Evolutionary conservation across 2,329 filamentous ascomycete species (phyloP).

Genomic region (Hortaea werneckii): DNA sequence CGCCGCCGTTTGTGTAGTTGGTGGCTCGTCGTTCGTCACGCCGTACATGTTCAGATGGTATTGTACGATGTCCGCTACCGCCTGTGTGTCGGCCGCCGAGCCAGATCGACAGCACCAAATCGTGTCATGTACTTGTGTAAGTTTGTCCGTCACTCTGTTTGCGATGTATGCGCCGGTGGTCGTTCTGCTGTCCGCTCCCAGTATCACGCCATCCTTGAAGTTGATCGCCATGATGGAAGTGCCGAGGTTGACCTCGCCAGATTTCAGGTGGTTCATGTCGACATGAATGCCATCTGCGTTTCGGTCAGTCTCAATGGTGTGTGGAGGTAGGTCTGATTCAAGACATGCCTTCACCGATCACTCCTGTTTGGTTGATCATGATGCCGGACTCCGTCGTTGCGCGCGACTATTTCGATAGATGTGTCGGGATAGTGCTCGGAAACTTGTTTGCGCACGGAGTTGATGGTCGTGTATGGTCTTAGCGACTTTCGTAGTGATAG

Average conservation of each 20-base stretch:
- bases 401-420: not conserved
- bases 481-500: no score
- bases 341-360: conserved; percentile 30
- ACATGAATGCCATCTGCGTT: conserved; percentile 89
- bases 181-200: conserved; percentile 94
- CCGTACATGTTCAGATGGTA: conserved; percentile 92
- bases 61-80: conserved; percentile 94
- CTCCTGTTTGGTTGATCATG: conserved; percentile 29
- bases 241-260: conserved; percentile 95
- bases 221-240: conserved; percentile 99
- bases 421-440: not conserved
- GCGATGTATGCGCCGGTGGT: conserved; percentile 97
- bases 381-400: conserved; percentile 11
- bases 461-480: no score
- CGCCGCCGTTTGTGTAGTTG: conserved; percentile 89
- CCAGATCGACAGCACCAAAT: conserved; percentile 99
- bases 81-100: conserved; percentile 94
- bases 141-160: conserved; percentile 98
- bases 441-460: no score
- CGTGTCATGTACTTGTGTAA: conserved; percentile 95
- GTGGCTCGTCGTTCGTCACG: conserved; percentile 77
- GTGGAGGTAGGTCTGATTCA: not conserved
- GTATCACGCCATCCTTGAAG: conserved; percentile 95
- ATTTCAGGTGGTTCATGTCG: conserved; percentile 98
- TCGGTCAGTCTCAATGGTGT: conserved; percentile 5